phyloP scores from a whole-genome alignment of 192 early-diverging fungal genomes.

The Jimgerdemannia flammicorona region DNA sequence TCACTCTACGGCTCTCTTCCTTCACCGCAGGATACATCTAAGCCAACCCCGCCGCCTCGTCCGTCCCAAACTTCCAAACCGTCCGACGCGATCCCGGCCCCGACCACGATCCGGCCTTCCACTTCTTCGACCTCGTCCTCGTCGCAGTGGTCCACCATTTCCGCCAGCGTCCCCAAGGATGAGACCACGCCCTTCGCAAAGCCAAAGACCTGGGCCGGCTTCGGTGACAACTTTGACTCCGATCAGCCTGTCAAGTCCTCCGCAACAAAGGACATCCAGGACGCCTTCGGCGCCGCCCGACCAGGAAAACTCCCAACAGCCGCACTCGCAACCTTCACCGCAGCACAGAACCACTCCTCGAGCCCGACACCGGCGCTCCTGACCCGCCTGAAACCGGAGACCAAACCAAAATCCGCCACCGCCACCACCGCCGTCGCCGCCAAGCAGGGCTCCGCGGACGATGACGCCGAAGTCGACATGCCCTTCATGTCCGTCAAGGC shows the following conservation, averaged over 20 bases:
- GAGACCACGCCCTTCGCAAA: neutral
- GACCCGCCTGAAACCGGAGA: neutral
- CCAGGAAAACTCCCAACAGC: neutral
- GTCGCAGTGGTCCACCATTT: too few relatives aligned
- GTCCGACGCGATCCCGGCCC: too few relatives aligned
- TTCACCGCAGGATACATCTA: too few relatives aligned
- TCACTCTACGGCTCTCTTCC: too few relatives aligned
- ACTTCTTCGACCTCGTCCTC: too few relatives aligned
- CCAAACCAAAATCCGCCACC: conserved; percentile 1
- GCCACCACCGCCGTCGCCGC: neutral
- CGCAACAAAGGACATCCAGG: neutral
- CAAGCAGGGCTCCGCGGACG: too few relatives aligned
- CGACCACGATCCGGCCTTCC: too few relatives aligned
- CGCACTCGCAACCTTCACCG: neutral
- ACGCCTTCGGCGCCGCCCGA: neutral
- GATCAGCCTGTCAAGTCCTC: too few relatives aligned
- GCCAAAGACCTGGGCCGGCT: neutral
- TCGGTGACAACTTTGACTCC: neutral
- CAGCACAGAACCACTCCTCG: neutral
- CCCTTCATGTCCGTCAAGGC: conserved; percentile 6
- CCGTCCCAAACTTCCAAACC: too few relatives aligned
- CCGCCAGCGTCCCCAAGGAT: neutral
- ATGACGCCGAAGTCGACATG: neutral
- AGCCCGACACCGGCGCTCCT: neutral
- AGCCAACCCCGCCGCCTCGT: too few relatives aligned